phyloP scores from a whole-genome alignment of 2,329 filamentous ascomycete genomes.

The Alternaria triticina region DNA sequence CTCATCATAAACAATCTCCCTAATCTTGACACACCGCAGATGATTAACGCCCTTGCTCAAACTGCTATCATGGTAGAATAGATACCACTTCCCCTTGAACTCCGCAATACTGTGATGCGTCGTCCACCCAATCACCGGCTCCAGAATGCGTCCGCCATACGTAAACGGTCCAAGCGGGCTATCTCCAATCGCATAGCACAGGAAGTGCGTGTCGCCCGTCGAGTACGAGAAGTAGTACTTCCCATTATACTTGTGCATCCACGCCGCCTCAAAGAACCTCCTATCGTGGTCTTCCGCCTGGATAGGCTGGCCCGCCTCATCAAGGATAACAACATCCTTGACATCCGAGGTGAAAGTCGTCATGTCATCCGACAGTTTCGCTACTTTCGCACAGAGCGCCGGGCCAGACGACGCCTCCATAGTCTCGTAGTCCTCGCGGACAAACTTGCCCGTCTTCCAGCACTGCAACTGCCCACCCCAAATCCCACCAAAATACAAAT shows the following conservation, averaged over 20 bases:
- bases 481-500: constrained; percentile 78
- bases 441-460: constrained; percentile 68
- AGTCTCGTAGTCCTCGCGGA: constrained; percentile 44
- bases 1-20: constrained; percentile 74
- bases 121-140: constrained; percentile 81
- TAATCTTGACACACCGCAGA: constrained; percentile 74
- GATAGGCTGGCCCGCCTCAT: constrained; percentile 64
- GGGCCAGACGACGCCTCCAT: constrained; percentile 46
- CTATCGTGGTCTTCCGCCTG: constrained; percentile 72
- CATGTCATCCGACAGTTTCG: constrained; percentile 70
- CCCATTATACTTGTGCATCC: constrained; percentile 75
- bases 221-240: constrained; percentile 80
- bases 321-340: constrained; percentile 69
- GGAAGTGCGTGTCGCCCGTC: constrained; percentile 77
- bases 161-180: constrained; percentile 75
- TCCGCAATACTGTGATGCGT: constrained; percentile 82
- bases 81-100: constrained; percentile 72
- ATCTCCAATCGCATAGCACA: constrained; percentile 71
- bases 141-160: constrained; percentile 72
- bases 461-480: constrained; percentile 85
- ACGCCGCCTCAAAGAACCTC: constrained; percentile 81
- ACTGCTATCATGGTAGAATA: constrained; percentile 79
- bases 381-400: constrained; percentile 72
- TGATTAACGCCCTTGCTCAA: constrained; percentile 73
- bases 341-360: constrained; percentile 62